Evolutionary conservation across 2,329 filamentous ascomycete genomes (phyloP), one percentile per base, ranked within the genome.

Genomic region (Alternaria triticina): DNA sequence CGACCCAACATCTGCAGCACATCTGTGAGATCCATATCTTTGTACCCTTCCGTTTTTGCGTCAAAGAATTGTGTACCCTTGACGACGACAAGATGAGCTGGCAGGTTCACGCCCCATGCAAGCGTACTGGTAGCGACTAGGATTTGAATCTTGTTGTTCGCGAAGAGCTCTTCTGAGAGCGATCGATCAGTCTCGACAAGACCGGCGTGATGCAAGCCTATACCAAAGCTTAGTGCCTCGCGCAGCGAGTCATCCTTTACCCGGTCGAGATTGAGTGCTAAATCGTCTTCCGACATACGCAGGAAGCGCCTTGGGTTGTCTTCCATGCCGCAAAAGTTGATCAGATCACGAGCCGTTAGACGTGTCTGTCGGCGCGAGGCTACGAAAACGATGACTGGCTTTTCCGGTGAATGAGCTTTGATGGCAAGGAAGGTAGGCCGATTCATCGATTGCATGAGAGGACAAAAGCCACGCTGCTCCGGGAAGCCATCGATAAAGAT

Each of bases 361-460:
- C 96, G 90, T 0, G 96, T 99, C 83, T 99, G 96, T 74, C 96
- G 87, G 74, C 96, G 90, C 17, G 96, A 99, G 4, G 96, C 94
- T 7, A 99, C 96, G 74, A 99, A 99, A 1, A 99, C 96, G 78
- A 99, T 99, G 9, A 98, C 96, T 0, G 96, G 96, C 80, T 99
- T 98, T 57, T 94, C 90, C 0, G 96, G 96, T 45, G 94, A 97
- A 80, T 99, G 96, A 11, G 90, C 93, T 80, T 99, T 97, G 80
- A 99, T 96, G 0, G 96, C 96, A 30, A 98, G 83, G 81, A 98
- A 99, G 0, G 96, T 97, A 2, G 96, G 96, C 7, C 96, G 88
- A 76, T 99, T 99, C 96, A 99, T 99, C 0, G 94, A 97, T 81
- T 98, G 95, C 96, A 99, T 99, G 69, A 99, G 82, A 0, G 96